Conservation (phyloP, 176 grass and related monocot genomes). For the Thinopyrum elongatum region DNA sequence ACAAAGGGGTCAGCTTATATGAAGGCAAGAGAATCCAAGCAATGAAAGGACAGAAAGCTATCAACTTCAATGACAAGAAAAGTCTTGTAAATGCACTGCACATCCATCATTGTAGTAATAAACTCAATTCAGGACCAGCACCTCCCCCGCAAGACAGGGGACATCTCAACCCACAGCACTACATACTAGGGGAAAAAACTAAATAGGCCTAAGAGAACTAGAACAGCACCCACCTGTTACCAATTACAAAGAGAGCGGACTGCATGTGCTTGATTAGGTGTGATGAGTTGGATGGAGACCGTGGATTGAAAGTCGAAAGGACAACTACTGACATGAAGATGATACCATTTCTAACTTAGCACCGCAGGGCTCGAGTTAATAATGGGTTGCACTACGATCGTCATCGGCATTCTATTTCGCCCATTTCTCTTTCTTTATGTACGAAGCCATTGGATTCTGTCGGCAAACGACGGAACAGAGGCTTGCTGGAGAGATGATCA, state of each 20-base stretch:
- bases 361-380: not conserved
- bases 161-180: constrained; percentile 51
- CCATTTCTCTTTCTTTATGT: not conserved
- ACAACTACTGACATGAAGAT: constrained; percentile 24
- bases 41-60: constrained; percentile 18
- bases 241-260: not conserved
- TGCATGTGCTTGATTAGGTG: constrained; percentile 28
- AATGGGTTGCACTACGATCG: not conserved
- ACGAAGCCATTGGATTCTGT: constrained; percentile 22
- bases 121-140: constrained; percentile 16
- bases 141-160: constrained; percentile 30
- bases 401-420: not conserved
- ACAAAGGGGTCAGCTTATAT: constrained; percentile 30
- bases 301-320: not conserved
- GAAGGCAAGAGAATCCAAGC: constrained; percentile 2
- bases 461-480: constrained; percentile 9
- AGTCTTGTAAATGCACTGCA: not conserved
- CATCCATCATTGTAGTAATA: constrained; percentile 1
- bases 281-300: not conserved
- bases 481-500: constrained; percentile 8
- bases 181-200: not conserved
- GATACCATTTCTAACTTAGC: not conserved
- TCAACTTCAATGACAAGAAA: not conserved
- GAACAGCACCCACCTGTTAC: constrained; percentile 18
- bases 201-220: not conserved